These are phyloP conservation scores for Acanthamoeba sp. DNA, from an alignment of 208 protist species.

Conservation along the genomic window DNA sequence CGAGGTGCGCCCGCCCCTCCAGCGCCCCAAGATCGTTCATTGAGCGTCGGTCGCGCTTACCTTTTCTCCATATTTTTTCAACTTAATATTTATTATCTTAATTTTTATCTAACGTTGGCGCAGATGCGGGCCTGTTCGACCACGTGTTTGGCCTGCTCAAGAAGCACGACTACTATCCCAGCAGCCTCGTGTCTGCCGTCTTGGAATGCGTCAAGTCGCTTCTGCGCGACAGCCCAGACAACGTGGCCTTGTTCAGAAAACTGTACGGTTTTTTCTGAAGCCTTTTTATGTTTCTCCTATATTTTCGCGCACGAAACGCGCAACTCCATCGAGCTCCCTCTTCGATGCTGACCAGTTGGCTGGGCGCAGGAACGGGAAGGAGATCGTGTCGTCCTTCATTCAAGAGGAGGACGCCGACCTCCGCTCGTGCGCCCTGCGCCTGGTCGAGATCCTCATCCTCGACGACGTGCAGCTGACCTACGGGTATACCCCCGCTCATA, in stretches of 20 bases:
- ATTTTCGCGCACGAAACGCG: too few relatives aligned
- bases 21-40: too few relatives aligned
- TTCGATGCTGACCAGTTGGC: too few relatives aligned
- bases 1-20: not conserved
- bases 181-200: not conserved
- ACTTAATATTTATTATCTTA: too few relatives aligned
- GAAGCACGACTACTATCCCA: constrained; percentile 12
- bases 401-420: constrained; percentile 26
- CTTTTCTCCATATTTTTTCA: too few relatives aligned
- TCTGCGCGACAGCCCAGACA: constrained; percentile 39
- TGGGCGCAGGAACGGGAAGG: constrained; percentile 39
- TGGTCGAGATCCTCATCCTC: constrained; percentile 61
- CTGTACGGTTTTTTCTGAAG: too few relatives aligned
- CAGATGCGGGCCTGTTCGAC: constrained; percentile 59
- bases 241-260: constrained; percentile 16
- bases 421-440: constrained; percentile 38
- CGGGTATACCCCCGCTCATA: constrained; percentile 57
- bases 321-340: too few relatives aligned
- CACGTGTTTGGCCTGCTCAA: constrained; percentile 58
- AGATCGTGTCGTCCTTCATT: constrained; percentile 65
- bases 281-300: too few relatives aligned
- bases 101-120: too few relatives aligned
- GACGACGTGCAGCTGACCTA: constrained; percentile 48
- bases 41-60: too few relatives aligned
- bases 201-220: constrained; percentile 59